These are phyloP conservation scores for Trichoderma brevicompactum DNA, from an alignment of 2,329 filamentous ascomycete species.

Conservation along the genomic window DNA sequence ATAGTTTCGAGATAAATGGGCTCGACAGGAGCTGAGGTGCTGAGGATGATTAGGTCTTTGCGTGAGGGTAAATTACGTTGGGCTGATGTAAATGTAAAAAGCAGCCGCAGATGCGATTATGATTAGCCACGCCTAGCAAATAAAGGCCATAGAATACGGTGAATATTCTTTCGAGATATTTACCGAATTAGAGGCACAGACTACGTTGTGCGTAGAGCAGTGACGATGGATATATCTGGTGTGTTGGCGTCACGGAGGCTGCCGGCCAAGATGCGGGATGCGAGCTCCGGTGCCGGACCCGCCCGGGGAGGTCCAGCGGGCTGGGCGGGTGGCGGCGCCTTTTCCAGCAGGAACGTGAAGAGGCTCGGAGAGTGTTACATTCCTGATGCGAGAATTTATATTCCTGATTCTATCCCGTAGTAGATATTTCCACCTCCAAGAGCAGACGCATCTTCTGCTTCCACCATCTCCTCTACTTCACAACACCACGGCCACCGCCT, in stretches of 20 bases:
- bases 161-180: neutral
- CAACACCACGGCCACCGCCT: neutral
- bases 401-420: too few species aligned
- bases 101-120: neutral
- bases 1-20: conserved; percentile 31
- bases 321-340: conserved; percentile 13
- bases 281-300: conserved; percentile 30
- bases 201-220: neutral
- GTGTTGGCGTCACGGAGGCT: conserved; percentile 1
- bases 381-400: too few species aligned
- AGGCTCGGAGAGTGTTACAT: too few species aligned
- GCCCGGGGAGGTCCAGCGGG: conserved; percentile 23
- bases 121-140: neutral
- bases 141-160: too few species aligned
- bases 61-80: neutral
- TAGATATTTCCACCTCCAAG: too few species aligned
- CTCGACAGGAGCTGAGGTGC: neutral
- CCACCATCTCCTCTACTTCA: neutral
- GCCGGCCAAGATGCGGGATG: neutral
- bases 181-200: neutral
- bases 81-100: neutral
- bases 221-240: neutral
- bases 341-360: too few species aligned
- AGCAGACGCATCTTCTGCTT: neutral
- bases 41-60: neutral